phyloP scores from a whole-genome alignment of 495 filamentous ascomycete genomes.

The Bryoglossum gracile region DNA sequence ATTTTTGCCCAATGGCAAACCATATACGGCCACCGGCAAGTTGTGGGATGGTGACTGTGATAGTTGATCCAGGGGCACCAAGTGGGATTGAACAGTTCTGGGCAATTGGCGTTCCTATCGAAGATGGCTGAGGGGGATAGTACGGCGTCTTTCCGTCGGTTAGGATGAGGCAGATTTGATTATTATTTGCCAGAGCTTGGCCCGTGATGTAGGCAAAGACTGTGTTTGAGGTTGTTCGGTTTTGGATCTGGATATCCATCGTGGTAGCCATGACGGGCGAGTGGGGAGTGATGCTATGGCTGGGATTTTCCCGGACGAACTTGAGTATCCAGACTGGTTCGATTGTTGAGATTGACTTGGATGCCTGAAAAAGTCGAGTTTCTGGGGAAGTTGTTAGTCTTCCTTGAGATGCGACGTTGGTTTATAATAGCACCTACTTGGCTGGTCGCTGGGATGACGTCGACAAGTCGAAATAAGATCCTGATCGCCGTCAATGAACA shows the following conservation, averaged over 20 bases:
- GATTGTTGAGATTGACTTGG: too few species aligned
- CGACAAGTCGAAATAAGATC: too few species aligned
- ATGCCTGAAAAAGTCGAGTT: too few species aligned
- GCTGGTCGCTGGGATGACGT: too few species aligned
- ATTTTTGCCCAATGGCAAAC: conserved; percentile 52
- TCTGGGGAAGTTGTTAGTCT: too few species aligned
- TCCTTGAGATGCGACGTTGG: too few species aligned
- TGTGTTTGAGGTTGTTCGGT: conserved; percentile 49
- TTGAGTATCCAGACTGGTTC: too few species aligned
- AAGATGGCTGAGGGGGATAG: conserved; percentile 44
- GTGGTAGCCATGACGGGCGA: conserved; percentile 9
- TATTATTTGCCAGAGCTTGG: conserved; percentile 52
- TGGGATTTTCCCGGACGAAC: too few species aligned
- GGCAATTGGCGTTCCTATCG: conserved; percentile 37
- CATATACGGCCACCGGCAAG: conserved; percentile 63
- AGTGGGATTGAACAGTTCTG: conserved; percentile 56
- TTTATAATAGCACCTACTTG: too few species aligned
- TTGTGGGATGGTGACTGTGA: conserved; percentile 56
- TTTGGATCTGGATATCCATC: conserved; percentile 29
- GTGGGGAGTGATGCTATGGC: too few species aligned
- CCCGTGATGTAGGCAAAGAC: conserved; percentile 68
- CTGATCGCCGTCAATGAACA: too few species aligned
- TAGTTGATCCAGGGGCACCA: conserved; percentile 50
- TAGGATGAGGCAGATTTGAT: conserved; percentile 53
- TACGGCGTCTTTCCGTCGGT: conserved; percentile 43